phyloP scores from a whole-genome alignment of 148 eudicot species.

The Gaultheria prostrata region DNA sequence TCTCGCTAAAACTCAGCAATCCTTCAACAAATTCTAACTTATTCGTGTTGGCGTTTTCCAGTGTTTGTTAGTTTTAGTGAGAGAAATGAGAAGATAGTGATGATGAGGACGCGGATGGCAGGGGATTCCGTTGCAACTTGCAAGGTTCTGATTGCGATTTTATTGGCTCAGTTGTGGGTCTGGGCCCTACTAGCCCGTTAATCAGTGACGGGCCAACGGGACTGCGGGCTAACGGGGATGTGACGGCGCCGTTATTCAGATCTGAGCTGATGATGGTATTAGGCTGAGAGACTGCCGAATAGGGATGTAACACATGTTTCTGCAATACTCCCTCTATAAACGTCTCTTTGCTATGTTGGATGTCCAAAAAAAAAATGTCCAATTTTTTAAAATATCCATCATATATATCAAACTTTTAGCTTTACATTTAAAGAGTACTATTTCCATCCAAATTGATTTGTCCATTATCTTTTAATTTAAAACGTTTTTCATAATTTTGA shows the following conservation, averaged over 20 bases:
- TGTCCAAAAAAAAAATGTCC: too few relatives aligned
- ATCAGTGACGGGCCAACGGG: neutral
- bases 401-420: too few relatives aligned
- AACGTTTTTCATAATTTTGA: too few relatives aligned
- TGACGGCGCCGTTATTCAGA: slow-evolving; percentile 54
- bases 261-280: neutral
- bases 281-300: neutral
- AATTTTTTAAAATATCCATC: too few relatives aligned
- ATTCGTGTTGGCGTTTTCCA: neutral
- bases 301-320: neutral
- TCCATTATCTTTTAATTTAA: too few relatives aligned
- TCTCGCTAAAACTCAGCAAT: neutral
- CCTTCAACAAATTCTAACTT: neutral
- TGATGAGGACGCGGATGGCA: slow-evolving; percentile 18
- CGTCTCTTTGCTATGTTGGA: too few relatives aligned
- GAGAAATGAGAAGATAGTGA: slow-evolving; percentile 16
- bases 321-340: too few relatives aligned
- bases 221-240: slow-evolving; percentile 15
- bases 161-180: slow-evolving; percentile 14
- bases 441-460: too few relatives aligned
- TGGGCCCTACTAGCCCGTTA: slow-evolving; percentile 39
- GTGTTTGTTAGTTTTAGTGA: slow-evolving; percentile 12
- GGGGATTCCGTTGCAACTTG: slow-evolving; percentile 41
- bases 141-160: slow-evolving; percentile 32
- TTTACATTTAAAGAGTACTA: too few relatives aligned